Conservation (phyloP, 441 rosid genomes). For the Erysimum cheiri region DNA sequence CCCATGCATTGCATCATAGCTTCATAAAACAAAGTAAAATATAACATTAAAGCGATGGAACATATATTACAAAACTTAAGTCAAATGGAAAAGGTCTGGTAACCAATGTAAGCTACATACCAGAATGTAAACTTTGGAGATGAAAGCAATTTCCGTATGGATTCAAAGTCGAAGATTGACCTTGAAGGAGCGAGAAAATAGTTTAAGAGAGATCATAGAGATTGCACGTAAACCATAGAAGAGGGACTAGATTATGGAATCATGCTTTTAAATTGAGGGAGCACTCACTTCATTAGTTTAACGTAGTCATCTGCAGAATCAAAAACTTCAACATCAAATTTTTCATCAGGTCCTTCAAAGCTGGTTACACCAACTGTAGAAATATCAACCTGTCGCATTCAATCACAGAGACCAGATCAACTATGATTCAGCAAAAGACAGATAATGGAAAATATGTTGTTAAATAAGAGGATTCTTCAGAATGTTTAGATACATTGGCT, state of each 20-base stretch:
- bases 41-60: background rate
- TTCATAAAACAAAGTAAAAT: constrained; percentile 41
- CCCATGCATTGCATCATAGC: constrained; percentile 96
- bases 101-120: constrained; percentile 50
- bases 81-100: constrained; percentile 25
- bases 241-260: background rate
- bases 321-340: constrained; percentile 91
- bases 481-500: constrained; percentile 64
- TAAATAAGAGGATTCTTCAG: constrained; percentile 24
- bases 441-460: constrained; percentile 15
- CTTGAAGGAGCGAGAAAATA: constrained; percentile 44
- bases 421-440: constrained; percentile 19
- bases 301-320: constrained; percentile 93
- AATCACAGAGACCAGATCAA: constrained; percentile 13
- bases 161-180: constrained; percentile 90
- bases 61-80: constrained; percentile 10
- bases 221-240: constrained; percentile 5
- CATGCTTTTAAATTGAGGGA: constrained; percentile 15
- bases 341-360: constrained; percentile 85
- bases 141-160: constrained; percentile 74
- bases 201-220: constrained; percentile 13
- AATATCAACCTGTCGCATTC: constrained; percentile 74
- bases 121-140: constrained; percentile 92
- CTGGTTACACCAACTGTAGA: constrained; percentile 66
- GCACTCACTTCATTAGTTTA: constrained; percentile 87